A percentile compares a stretch with the other conserved stretches of the same genome.
Evolutionary conservation across 2,329 filamentous ascomycete genomes (phyloP).

Genomic region (Dissoconium aciculare): DNA sequence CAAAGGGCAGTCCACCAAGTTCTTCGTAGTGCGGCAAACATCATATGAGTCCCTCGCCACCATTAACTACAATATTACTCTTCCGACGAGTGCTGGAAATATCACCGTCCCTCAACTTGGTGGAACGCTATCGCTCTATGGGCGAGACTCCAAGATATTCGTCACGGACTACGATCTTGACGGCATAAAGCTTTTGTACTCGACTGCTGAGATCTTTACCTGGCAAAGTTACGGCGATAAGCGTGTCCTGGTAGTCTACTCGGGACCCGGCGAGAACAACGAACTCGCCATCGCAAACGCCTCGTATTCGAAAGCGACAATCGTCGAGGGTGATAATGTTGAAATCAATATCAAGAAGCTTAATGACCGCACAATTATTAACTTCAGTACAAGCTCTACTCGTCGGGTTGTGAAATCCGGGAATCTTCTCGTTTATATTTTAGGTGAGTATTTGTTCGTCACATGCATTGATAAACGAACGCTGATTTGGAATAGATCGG

Average conservation of each 20-base stretch:
- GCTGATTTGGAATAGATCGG: conserved; percentile 34
- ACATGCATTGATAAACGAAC: background rate
- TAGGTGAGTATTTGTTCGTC: conserved; percentile 28
- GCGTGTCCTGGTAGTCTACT: conserved; percentile 50
- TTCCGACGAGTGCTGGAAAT: conserved; percentile 44
- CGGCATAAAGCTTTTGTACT: conserved; percentile 47
- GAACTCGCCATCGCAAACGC: conserved; percentile 40
- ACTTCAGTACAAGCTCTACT: conserved; percentile 42
- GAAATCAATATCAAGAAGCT: conserved; percentile 21
- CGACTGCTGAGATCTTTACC: conserved; percentile 54
- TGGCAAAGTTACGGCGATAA: conserved; percentile 48
- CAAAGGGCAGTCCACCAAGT: conserved; percentile 38
- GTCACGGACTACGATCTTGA: conserved; percentile 52
- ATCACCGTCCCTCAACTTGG: conserved; percentile 46
- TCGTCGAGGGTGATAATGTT: conserved; percentile 29
- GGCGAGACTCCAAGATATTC: conserved; percentile 52
- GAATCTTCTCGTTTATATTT: conserved; percentile 41
- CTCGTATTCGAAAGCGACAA: conserved; percentile 23
- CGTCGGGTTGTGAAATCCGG: conserved; percentile 37
- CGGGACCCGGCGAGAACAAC: conserved; percentile 45
- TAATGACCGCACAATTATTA: conserved; percentile 35
- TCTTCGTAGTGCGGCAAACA: conserved; percentile 50
- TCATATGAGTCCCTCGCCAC: conserved; percentile 46
- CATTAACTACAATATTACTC: conserved; percentile 47
- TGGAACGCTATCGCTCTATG: conserved; percentile 41